Percentiles rank a stretch among this genome's conserved stretches.
These are phyloP conservation scores for Physcomitrellopsis africana DNA, from an alignment of 225 moss, liverwort and hornwort species.

Conservation along the genomic window DNA sequence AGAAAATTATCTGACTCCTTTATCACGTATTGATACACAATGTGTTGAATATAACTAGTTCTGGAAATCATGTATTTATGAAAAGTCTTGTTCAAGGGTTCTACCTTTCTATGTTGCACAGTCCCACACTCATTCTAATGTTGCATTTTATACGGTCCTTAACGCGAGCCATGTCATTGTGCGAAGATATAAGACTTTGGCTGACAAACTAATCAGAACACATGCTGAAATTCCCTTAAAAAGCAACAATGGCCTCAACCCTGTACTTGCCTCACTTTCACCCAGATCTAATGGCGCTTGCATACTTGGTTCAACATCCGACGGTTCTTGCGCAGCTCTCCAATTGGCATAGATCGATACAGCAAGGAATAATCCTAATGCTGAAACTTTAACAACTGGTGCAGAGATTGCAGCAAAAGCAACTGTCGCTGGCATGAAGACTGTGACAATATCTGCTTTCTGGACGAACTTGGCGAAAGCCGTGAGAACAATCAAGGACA, in stretches of 20 bases:
- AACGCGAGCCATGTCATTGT: slow-evolving; percentile 51
- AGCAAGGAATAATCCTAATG: slow-evolving; percentile 40
- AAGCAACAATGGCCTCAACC: slow-evolving; percentile 36
- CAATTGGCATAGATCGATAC: slow-evolving; percentile 44
- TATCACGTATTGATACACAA: too few relatives aligned
- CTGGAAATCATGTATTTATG: neutral
- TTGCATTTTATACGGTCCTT: slow-evolving; percentile 32
- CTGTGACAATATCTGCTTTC: slow-evolving; percentile 50
- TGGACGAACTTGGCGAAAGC: slow-evolving; percentile 45
- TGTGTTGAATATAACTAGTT: too few relatives aligned
- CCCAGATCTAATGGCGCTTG: slow-evolving; percentile 20
- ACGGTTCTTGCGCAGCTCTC: slow-evolving; percentile 26
- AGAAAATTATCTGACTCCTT: too few relatives aligned
- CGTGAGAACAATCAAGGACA: slow-evolving; percentile 40
- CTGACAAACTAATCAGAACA: slow-evolving; percentile 37
- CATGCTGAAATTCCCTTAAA: slow-evolving; percentile 38
- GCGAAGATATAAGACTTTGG: slow-evolving; percentile 37
- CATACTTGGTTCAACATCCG: slow-evolving; percentile 2
- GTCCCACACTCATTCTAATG: neutral
- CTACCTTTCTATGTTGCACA: slow-evolving; percentile 19
- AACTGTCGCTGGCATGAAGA: slow-evolving; percentile 52
- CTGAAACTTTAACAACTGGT: slow-evolving; percentile 35
- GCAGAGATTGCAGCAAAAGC: slow-evolving; percentile 44
- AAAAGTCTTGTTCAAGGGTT: neutral
- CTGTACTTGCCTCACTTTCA: slow-evolving; percentile 22